Evolutionary conservation across 352 stramenopile species (phyloP), one percentile per base, ranked within the genome.

Genomic region (Pythium angustatum): DNA sequence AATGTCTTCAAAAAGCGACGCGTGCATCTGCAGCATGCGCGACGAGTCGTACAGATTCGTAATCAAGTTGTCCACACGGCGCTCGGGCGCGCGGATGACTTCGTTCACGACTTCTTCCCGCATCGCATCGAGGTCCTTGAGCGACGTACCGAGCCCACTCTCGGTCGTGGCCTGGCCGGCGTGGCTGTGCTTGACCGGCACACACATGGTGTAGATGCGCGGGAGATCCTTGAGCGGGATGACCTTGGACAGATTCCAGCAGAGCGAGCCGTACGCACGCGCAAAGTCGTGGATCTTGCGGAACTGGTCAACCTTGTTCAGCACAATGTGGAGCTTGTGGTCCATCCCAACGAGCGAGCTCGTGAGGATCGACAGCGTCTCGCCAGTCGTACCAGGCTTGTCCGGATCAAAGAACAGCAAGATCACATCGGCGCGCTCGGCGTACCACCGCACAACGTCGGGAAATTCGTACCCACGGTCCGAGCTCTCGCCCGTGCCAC

Each of bases 351-450:
- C 82, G 38, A 99, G 83, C 43, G 94, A 98, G 64, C 98, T 98
- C 36, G 98, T 97, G 31, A 99, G 77, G 45, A 99, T 96, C 33
- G 88, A 98, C 24, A 99, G 87, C 63, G 98, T 99, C 78, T 99
- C 98, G 21, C 98, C 98, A 0, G 98, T 99, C 10, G 98, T 99
- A 19, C 98, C 98, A 0, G 94, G 94, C 73, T 99, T 99, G 72
- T 99, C 98, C 5, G 98, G 98, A 83, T 99, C 98, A 71, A 99
- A 99, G 76, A 99, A 99, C 6, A 99, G 85, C 63, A 99, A 73
- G 54, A 99, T 99, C 55, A 99, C 96, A 72, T 99, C 98, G 5
- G 97, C 97, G 43, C 97, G 87, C 75, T 99, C 96, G 5, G 97
- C 97, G 75, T 99, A 99, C 97, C 97, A 99, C 57, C 89, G 84